Base-by-base conservation (phyloP, 257 asterid genomes). In the Paraleonurus japonicus region DNA sequence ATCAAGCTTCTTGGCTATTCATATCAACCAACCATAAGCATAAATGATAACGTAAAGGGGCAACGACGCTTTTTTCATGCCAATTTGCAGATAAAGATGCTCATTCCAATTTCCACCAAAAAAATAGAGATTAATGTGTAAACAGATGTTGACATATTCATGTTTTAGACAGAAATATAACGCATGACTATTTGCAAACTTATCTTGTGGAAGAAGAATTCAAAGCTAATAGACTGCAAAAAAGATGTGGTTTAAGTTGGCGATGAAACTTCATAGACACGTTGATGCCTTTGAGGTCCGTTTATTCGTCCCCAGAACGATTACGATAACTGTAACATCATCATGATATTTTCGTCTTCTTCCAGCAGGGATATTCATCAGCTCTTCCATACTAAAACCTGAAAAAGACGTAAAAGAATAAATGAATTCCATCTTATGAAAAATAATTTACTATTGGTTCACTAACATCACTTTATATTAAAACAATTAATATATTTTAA, bases 271-370 rank as follows among this genome's bases (percentile, higher is more conserved):
- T 89, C 81, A 90, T 8, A 84, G 72, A 62, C 78, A 85, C 4
- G 85, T 88, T 7, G 98, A 93, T 58, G 98, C 98, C 85, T 89
- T 93, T 22, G 96, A 83, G 66, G 96, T 89, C 73, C 97, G 90
- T 80, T 90, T 87, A 67, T 86, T 84, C 69, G 90, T 83, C 58
- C 97, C 97, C 24, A 94, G 81, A 10, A 88, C 81, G 7, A 94
- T 82, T 37, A 94, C 99, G 15, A 94, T 89, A 7, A 86, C 97
- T 5, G 98, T 89, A 4, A 91, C 90, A 57, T 94, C 98, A n/a
- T 94, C 97, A 1, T 94, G 99, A 76, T 94, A 94, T 76, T 88
- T 89, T 39, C 99, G 81, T 37, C 97, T 82, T 68, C 96, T 86
- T 67, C 97, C 99, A 67, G 95, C 97, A 26, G 99, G 99, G 75